Base-by-base conservation (phyloP, 768 basidiomycete genomes). In the Astraeus odoratus region DNA sequence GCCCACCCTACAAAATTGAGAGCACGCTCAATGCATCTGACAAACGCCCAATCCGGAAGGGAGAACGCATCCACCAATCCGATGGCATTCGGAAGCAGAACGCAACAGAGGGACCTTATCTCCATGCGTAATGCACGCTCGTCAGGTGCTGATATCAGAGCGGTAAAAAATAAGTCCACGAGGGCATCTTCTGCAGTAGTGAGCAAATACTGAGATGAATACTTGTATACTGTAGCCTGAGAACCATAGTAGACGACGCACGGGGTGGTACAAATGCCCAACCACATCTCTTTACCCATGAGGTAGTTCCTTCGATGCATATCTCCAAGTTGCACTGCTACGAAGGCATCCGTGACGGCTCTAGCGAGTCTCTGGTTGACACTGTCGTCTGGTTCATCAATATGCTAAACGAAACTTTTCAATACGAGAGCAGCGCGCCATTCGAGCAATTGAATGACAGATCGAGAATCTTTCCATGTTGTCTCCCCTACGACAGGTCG, bases 11-110 rank as follows among this genome's bases (percentile, higher is more conserved):
- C n/a, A n/a, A n/a, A n/a, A n/a, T n/a, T n/a, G n/a, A n/a, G n/a
- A n/a, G n/a, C n/a, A n/a, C n/a, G n/a, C 1, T 7, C 23, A 20
- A 47, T 7, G 55, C 67, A 78, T 78, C 81, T 83, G 51, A 86
- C 75, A 15, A 88, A 64, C 42, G 85, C 77, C 80, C 82, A 88
- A 53, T 88, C 84, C 0, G 76, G 71, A 52, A 85, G 84, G 0
- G 78, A 81, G 57, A 89, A 86, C 3, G 82, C 78, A 56, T 89
- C 86, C 5, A 73, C 79, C 43, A 88, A 63, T 0, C 78, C 81
- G 43, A 88, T 76, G 5, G 74, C 75, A 47, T 89, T 73, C 0
- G 83, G 80, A 0, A 86, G 58, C 9, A 88, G 51, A 38, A 70
- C 69, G 7, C 61, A 52, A 56, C 80, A 84, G 1, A 76, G 49